Evolutionary conservation across 2,329 filamentous ascomycete species (phyloP).

Genomic region (Paracoccidioides lutzii): DNA sequence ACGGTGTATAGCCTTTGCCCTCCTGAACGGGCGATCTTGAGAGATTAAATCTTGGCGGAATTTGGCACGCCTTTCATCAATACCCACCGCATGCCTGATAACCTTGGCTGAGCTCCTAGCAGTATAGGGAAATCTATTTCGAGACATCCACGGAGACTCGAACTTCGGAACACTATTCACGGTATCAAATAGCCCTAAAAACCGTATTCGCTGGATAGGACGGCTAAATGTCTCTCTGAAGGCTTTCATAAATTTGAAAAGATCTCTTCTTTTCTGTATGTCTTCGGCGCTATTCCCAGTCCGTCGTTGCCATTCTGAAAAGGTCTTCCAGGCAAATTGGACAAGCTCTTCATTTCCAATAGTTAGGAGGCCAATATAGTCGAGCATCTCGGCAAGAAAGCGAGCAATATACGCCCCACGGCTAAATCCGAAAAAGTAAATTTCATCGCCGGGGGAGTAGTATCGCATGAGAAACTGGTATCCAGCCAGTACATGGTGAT

Average conservation of each 20-base stretch:
- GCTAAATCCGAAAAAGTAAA: constrained; percentile 45
- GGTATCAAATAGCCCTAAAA: constrained; percentile 44
- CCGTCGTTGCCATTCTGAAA: constrained; percentile 22
- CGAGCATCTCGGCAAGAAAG: constrained; percentile 41
- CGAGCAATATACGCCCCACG: constrained; percentile 42
- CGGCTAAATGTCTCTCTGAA: constrained; percentile 41
- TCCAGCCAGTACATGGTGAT: constrained; percentile 40
- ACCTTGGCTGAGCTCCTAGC: constrained; percentile 22
- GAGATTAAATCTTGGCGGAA: constrained; percentile 41
- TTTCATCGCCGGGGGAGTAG: constrained; percentile 38
- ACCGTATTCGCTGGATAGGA: constrained; percentile 36
- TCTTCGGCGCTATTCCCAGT: constrained; percentile 14
- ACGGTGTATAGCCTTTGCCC: constrained; percentile 2
- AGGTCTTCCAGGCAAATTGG: constrained; percentile 34
- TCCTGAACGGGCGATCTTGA: neutral
- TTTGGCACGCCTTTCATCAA: constrained; percentile 43
- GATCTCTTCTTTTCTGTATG: constrained; percentile 5
- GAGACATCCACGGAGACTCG: constrained; percentile 22
- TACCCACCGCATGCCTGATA: constrained; percentile 41
- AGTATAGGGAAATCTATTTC: constrained; percentile 13
- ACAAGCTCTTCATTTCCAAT: constrained; percentile 43
- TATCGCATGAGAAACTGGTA: constrained; percentile 46
- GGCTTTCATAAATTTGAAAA: constrained; percentile 25
- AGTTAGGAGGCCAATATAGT: constrained; percentile 38
- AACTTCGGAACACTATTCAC: constrained; percentile 37